Evolutionary conservation across 352 stramenopile species (phyloP), one percentile per base, ranked within the genome.

Genomic region (Phytopythium montanum): DNA sequence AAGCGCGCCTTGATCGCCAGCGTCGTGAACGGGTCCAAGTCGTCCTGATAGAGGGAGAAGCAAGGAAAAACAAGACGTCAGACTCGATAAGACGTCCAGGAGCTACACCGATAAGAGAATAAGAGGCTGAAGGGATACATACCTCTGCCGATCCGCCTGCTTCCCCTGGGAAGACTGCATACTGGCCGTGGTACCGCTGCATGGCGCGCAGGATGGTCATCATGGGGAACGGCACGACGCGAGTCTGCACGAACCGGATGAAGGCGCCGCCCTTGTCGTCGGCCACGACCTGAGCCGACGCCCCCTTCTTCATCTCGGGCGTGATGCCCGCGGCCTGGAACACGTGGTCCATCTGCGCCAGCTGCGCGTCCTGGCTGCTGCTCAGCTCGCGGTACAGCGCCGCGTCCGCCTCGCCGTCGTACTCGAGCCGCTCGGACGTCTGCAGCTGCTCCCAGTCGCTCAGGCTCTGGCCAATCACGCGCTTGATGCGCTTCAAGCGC

Each of bases 171-270:
- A 31, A 56, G 6, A 56, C 50, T 33, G 21, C 13, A 21, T 45
- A 56, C 29, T 28, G 50, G 9, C n/a, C 8, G 50, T 56, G 29
- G 7, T 56, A 44, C 50, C 60, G 54, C 66, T 61, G 66, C 60
- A 74, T 74, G 39, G 62, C 69, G 14, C 51, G 23, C 13, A 49
- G 64, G 16, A 77, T 61, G 25, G 44, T 38, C 23, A 69, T 57
- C 5, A 74, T 51, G 4, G 31, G 42, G 38, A 77, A 77, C 1
- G 66, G 69, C 34, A 52, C 58, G 5, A 72, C 36, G 34, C 70
- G 65, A 0, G 69, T 54, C 1, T 54, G 65, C 36, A 64, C 52
- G 60, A 74, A 77, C 21, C 69, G 69, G 46, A 77, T 62, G 19
- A 66, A 72, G 18, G 69, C 61, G 33, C 66, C 55, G 21, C 65